Evolutionary conservation across 305 asterid species (phyloP).

Genomic region (Striga hermonthica): DNA sequence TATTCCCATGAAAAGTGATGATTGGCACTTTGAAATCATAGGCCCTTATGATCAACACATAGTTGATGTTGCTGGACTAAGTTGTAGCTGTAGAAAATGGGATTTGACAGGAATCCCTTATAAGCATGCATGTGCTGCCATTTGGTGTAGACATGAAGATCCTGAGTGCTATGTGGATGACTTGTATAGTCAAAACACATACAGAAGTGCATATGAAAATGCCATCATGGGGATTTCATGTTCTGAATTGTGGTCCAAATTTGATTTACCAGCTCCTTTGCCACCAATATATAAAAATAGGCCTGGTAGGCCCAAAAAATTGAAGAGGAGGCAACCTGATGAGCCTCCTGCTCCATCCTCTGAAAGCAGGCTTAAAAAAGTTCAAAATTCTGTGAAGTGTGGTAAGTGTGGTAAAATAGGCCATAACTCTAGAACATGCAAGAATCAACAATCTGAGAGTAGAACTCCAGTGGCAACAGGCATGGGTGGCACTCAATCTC

Average conservation of each 20-base stretch:
- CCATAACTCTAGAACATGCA: background rate
- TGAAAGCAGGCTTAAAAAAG: background rate
- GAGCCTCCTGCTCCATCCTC: background rate
- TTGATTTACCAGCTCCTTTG: background rate
- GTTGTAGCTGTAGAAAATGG: background rate
- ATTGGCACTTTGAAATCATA: background rate
- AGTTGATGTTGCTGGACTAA: background rate
- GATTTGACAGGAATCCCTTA: background rate
- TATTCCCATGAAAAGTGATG: background rate
- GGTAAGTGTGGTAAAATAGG: background rate
- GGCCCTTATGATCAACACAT: slow-evolving; percentile 3
- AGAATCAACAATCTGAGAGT: too few species aligned
- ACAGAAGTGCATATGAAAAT: background rate
- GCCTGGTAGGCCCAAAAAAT: background rate
- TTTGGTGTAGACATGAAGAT: background rate
- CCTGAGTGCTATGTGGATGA: background rate
- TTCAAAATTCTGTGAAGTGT: background rate
- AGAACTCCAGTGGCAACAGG: too few species aligned
- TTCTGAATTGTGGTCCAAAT: background rate
- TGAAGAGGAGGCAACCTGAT: background rate
- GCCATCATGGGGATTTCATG: background rate
- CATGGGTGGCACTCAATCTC: too few species aligned
- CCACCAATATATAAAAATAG: background rate
- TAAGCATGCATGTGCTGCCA: background rate
- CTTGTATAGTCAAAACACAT: background rate